A percentile compares a stretch with the other conserved stretches of the same genome.
These are phyloP conservation scores for Triangularia setosa DNA, from an alignment of 2,329 filamentous ascomycete genomes.

Conservation along the genomic window DNA sequence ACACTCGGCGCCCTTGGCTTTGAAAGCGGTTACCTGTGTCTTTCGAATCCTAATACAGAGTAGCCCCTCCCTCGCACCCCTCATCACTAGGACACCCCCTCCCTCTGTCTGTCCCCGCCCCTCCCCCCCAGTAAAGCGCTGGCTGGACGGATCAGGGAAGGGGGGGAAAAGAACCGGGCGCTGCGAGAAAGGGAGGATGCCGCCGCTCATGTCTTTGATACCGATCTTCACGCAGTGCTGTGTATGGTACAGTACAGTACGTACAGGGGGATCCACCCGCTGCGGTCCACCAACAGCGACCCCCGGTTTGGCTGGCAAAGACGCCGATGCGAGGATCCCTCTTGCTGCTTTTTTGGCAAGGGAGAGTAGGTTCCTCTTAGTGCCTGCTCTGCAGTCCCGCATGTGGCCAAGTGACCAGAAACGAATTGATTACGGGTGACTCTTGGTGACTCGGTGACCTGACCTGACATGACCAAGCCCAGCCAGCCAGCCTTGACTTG, in stretches of 20 bases:
- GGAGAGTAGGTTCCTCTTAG: neutral
- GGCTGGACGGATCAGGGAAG: neutral
- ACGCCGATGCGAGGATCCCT: neutral
- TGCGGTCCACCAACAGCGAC: neutral
- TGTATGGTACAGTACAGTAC: neutral
- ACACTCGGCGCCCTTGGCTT: neutral
- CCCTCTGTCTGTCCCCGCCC: neutral
- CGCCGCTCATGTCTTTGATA: neutral
- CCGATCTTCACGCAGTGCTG: neutral
- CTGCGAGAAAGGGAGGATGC: neutral
- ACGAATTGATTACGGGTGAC: conserved; percentile 13
- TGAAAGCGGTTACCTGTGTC: neutral
- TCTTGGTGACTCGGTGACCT: conserved; percentile 24
- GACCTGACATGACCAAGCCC: conserved; percentile 13
- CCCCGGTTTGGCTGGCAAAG: neutral
- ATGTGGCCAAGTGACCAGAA: conserved; percentile 19
- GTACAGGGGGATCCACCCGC: neutral
- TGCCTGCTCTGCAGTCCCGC: neutral
- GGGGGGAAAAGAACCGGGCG: neutral
- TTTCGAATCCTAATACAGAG: neutral
- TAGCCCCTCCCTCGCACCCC: neutral
- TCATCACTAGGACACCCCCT: neutral
- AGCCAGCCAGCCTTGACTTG: conserved; percentile 6
- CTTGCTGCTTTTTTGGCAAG: neutral
- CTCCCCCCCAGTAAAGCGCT: neutral